phyloP scores from a whole-genome alignment of 306 rosid species.

The Acacia acuminata region DNA sequence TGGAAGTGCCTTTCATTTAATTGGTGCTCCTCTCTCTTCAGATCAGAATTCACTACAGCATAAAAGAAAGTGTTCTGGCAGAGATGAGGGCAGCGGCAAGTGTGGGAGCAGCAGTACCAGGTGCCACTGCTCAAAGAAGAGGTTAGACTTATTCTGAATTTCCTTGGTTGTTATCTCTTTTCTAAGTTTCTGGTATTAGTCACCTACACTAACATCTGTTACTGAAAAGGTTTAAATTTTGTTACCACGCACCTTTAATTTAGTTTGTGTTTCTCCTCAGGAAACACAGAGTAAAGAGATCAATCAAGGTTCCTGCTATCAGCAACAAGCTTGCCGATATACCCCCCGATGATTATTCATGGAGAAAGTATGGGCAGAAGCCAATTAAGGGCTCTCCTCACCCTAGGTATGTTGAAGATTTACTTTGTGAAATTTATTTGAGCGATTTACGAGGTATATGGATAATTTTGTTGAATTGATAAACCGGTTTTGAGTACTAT shows the following conservation, averaged over 20 bases:
- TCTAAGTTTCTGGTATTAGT: not conserved
- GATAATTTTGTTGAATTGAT: not conserved
- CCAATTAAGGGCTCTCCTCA: constrained; percentile 97
- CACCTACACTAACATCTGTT: constrained; percentile 3
- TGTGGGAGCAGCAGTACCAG: constrained; percentile 70
- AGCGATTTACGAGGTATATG: not conserved
- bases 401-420: constrained; percentile 60
- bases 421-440: not conserved
- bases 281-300: constrained; percentile 83
- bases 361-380: constrained; percentile 98
- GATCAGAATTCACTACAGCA: constrained; percentile 68
- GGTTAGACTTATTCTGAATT: constrained; percentile 40
- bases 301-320: constrained; percentile 82
- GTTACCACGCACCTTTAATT: not conserved
- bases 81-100: constrained; percentile 72
- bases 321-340: constrained; percentile 93
- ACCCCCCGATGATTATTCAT: constrained; percentile 89
- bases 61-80: constrained; percentile 73
- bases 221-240: not conserved
- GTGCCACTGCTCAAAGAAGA: constrained; percentile 92
- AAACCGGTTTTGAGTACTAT: not conserved
- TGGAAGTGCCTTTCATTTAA: constrained; percentile 66
- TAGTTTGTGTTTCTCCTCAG: constrained; percentile 32
- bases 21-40: constrained; percentile 67
- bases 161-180: constrained; percentile 12